Percentiles rank a stretch among this genome's conserved stretches.
Evolutionary conservation across 2,329 filamentous ascomycete genomes (phyloP).

Genomic region (Beauveria pseudobassiana): DNA sequence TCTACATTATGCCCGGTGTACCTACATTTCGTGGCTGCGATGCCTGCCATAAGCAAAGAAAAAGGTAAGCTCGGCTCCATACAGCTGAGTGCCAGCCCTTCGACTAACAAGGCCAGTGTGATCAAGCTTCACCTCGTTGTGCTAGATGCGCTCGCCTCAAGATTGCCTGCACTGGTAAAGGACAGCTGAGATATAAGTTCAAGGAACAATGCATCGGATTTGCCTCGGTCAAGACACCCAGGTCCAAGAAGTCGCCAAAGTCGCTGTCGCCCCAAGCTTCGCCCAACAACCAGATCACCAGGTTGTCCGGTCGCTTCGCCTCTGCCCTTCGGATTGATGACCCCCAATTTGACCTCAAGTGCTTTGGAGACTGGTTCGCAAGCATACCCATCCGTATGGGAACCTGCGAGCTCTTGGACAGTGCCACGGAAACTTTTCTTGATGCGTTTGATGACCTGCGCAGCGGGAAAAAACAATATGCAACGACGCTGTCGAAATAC

Average conservation of each 20-base stretch:
- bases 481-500: conserved; percentile 23
- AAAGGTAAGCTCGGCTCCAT: conserved; percentile 30
- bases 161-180: conserved; percentile 37
- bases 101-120: conserved; percentile 30
- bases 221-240: background rate
- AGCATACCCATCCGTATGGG: conserved; percentile 39
- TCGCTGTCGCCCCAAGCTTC: conserved; percentile 7
- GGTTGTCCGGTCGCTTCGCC: conserved; percentile 19
- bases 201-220: conserved; percentile 25
- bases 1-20: conserved; percentile 39
- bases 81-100: background rate
- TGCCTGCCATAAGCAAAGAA: conserved; percentile 44
- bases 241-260: background rate
- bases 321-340: conserved; percentile 31
- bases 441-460: conserved; percentile 20
- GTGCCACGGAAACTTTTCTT: conserved; percentile 24
- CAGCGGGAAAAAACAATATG: conserved; percentile 16
- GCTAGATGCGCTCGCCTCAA: conserved; percentile 37
- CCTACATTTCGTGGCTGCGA: conserved; percentile 43
- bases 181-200: conserved; percentile 42
- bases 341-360: conserved; percentile 37
- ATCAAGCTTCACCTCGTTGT: conserved; percentile 35
- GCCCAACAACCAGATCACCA: conserved; percentile 26
- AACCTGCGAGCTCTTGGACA: conserved; percentile 37
- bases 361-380: conserved; percentile 38